Evolutionary conservation across 768 basidiomycete species (phyloP).

Genomic region (Suillus hirtellus): DNA sequence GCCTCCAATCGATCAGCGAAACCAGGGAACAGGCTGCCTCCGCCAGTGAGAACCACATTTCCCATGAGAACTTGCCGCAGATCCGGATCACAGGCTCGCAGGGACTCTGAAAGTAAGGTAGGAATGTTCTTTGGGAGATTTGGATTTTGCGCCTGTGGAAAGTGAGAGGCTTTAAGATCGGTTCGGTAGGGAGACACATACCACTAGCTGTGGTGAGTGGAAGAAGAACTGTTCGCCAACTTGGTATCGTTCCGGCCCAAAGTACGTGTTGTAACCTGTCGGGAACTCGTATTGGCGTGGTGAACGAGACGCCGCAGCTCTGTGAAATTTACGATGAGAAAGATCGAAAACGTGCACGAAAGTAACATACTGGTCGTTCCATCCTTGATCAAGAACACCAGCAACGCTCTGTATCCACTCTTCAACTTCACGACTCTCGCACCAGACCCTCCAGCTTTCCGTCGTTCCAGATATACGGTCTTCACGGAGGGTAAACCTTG

Average conservation of each 20-base stretch:
- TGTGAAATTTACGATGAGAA: conserved; percentile 26
- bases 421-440: conserved; percentile 81
- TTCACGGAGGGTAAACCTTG: conserved; percentile 71
- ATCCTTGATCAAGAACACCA: conserved; percentile 82
- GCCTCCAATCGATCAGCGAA: conserved; percentile 78
- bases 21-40: conserved; percentile 84
- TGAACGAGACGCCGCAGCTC: conserved; percentile 57
- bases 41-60: conserved; percentile 96
- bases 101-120: conserved; percentile 71
- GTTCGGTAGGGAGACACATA: conserved; percentile 29
- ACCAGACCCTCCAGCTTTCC: conserved; percentile 79
- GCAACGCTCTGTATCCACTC: conserved; percentile 91
- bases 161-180: conserved; percentile 12
- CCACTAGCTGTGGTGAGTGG: conserved; percentile 59
- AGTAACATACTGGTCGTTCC: conserved; percentile 79
- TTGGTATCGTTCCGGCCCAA: conserved; percentile 76
- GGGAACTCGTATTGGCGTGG: conserved; percentile 90
- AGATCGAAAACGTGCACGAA: neutral
- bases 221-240: conserved; percentile 91
- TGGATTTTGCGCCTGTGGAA: conserved; percentile 51
- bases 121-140: conserved; percentile 76
- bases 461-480: conserved; percentile 76
- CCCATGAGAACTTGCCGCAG: conserved; percentile 86
- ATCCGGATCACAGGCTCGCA: conserved; percentile 88
- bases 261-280: conserved; percentile 84